Percentiles rank a stretch among this genome's conserved stretches.
These are phyloP conservation scores for Aureobasidium sp. DNA, from an alignment of 2,329 filamentous ascomycete genomes.

Conservation along the genomic window DNA sequence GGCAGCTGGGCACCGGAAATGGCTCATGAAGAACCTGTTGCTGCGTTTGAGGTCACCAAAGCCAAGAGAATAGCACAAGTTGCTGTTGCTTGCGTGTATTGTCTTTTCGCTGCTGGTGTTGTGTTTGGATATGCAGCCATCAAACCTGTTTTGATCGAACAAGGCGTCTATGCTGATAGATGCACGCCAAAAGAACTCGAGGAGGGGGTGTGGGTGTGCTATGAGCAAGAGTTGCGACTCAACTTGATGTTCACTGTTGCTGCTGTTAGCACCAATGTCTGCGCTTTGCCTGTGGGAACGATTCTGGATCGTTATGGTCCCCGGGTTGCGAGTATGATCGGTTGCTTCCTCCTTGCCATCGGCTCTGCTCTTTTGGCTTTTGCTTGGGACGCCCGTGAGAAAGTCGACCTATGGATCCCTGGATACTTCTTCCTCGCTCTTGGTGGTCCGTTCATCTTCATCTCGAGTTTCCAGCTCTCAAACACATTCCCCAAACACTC, in stretches of 20 bases:
- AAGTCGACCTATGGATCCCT: conserved; percentile 60
- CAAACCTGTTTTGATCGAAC: conserved; percentile 69
- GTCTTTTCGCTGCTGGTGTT: conserved; percentile 69
- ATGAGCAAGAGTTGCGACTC: conserved; percentile 54
- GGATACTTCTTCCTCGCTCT: conserved; percentile 45
- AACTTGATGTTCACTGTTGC: conserved; percentile 93
- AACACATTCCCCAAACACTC: conserved; percentile 46
- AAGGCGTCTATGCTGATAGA: conserved; percentile 62
- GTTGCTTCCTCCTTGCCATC: conserved; percentile 58
- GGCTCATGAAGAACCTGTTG: conserved; percentile 33
- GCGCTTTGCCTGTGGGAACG: conserved; percentile 75
- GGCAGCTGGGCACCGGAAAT: conserved; percentile 37
- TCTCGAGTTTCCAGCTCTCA: conserved; percentile 45
- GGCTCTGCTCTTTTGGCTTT: conserved; percentile 71
- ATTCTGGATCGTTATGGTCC: conserved; percentile 80
- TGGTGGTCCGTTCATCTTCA: conserved; percentile 46
- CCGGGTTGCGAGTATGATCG: conserved; percentile 65
- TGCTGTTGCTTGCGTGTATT: conserved; percentile 61
- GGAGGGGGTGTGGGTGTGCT: conserved; percentile 47
- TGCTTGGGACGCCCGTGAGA: conserved; percentile 45
- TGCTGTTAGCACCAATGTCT: conserved; percentile 81
- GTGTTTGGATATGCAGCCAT: conserved; percentile 81
- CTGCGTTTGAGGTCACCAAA: conserved; percentile 49
- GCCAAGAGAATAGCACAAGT: conserved; percentile 58
- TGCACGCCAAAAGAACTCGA: conserved; percentile 52